Conservation (phyloP, 768 basidiomycete species). For the Leccinum disarticulatum region DNA sequence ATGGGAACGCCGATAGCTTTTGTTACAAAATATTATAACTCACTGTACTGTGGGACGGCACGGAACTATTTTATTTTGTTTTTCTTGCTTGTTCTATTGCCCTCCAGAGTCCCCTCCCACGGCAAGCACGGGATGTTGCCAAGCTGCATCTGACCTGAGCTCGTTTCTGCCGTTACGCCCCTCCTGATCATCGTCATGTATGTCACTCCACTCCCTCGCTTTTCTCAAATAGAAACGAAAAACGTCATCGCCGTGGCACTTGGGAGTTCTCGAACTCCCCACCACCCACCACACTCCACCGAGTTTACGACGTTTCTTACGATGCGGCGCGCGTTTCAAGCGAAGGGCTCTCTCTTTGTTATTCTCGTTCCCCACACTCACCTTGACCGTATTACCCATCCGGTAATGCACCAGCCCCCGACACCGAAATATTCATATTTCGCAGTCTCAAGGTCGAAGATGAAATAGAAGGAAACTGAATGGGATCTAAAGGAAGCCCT, state of each 20-base stretch:
- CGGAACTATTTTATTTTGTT: constrained; percentile 4
- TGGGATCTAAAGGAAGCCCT: background rate
- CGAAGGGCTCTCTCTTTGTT: background rate
- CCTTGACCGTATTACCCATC: background rate
- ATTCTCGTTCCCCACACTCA: background rate
- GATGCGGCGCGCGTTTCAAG: background rate
- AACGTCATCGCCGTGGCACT: background rate
- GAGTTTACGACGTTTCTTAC: background rate
- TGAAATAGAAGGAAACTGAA: background rate
- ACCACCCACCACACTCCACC: background rate
- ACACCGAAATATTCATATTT: background rate
- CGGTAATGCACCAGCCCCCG: background rate
- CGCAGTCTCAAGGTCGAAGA: background rate
- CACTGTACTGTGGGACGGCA: constrained; percentile 9
- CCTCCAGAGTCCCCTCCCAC: constrained; percentile 10
- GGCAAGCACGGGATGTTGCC: constrained; percentile 12
- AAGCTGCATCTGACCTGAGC: background rate
- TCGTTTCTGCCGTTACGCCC: background rate
- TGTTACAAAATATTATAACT: background rate
- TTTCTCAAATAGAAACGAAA: background rate
- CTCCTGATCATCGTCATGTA: constrained; percentile 9
- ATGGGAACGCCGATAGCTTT: constrained; percentile 11
- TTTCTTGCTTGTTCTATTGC: background rate
- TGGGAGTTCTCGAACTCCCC: background rate
- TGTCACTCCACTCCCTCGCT: constrained; percentile 1